Evolutionary conservation across 1,284 basidiomycete species (phyloP).

Genomic region (Ustilago hordei): DNA sequence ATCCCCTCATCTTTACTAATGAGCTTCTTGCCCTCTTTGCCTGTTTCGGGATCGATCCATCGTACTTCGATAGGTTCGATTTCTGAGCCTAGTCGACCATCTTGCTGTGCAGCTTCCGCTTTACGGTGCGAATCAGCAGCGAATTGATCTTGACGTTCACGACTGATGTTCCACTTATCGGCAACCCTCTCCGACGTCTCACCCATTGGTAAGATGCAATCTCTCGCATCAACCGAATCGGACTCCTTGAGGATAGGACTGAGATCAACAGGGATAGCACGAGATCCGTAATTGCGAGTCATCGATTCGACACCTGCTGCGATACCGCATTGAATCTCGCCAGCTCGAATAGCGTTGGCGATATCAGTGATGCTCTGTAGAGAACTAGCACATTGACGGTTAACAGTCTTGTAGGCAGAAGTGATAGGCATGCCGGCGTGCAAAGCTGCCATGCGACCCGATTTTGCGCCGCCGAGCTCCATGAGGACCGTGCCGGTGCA

Average conservation of each 20-base stretch:
- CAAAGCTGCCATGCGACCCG: slow-evolving; percentile 69
- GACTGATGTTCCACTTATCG: slow-evolving; percentile 56
- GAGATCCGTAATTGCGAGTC: slow-evolving; percentile 67
- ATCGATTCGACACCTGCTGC: slow-evolving; percentile 67
- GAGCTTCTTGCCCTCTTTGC: slow-evolving; percentile 57
- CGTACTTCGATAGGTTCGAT: slow-evolving; percentile 65
- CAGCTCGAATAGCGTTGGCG: slow-evolving; percentile 67
- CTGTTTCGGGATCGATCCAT: slow-evolving; percentile 57
- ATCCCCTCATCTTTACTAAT: slow-evolving; percentile 67
- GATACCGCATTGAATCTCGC: slow-evolving; percentile 63
- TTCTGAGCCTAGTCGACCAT: slow-evolving; percentile 59
- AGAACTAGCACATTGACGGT: slow-evolving; percentile 70
- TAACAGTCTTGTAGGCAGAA: slow-evolving; percentile 63
- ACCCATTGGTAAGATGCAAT: slow-evolving; percentile 69
- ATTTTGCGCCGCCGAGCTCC: slow-evolving; percentile 70
- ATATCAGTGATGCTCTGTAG: slow-evolving; percentile 70
- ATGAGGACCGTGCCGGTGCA: slow-evolving; percentile 70
- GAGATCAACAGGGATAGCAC: slow-evolving; percentile 67
- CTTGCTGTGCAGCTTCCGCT: slow-evolving; percentile 59
- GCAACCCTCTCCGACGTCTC: slow-evolving; percentile 65
- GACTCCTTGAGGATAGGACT: slow-evolving; percentile 64
- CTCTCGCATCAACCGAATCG: slow-evolving; percentile 59
- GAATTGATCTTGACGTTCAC: slow-evolving; percentile 62
- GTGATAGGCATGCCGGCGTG: slow-evolving; percentile 65
- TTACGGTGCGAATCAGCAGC: slow-evolving; percentile 59